Percentiles rank a stretch among this genome's conserved stretches.
These are phyloP conservation scores for Chenopodium suecicum DNA, from an alignment of 148 eudicot genomes.

Conservation along the genomic window DNA sequence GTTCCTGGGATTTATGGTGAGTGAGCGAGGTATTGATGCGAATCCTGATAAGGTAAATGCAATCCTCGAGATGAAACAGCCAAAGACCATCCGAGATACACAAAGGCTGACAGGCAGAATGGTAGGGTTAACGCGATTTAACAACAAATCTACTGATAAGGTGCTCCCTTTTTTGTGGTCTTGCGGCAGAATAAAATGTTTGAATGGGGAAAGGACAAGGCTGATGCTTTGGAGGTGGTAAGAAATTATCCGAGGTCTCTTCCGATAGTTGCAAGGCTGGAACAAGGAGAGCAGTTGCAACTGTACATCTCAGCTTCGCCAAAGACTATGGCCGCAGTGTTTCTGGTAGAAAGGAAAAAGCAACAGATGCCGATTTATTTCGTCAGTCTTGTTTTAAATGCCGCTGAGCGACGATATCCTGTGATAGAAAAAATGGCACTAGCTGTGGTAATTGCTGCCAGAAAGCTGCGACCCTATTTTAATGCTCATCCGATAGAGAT, in stretches of 20 bases:
- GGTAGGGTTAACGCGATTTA: no score
- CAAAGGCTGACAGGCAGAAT: no score
- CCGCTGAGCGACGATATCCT: background rate
- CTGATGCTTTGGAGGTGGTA: background rate
- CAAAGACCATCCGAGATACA: no score
- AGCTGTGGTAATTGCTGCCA: background rate
- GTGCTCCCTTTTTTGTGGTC: background rate
- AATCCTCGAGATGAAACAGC: background rate
- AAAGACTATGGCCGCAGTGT: background rate
- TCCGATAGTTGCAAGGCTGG: background rate
- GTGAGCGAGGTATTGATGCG: background rate
- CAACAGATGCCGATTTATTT: background rate
- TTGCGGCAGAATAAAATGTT: background rate
- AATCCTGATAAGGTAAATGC: background rate
- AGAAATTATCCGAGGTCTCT: background rate
- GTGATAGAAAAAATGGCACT: background rate
- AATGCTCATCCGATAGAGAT: background rate
- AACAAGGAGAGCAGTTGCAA: rapidly evolving
- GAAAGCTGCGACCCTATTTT: no score
- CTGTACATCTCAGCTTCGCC: background rate
- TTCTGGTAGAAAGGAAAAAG: background rate
- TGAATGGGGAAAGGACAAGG: background rate
- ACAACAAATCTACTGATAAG: background rate
- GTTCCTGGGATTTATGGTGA: background rate
- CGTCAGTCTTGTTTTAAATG: background rate